Evolutionary conservation across 2,329 filamentous ascomycete genomes (phyloP), one percentile per base, ranked within the genome.

Genomic region (Talaromyces piceae): DNA sequence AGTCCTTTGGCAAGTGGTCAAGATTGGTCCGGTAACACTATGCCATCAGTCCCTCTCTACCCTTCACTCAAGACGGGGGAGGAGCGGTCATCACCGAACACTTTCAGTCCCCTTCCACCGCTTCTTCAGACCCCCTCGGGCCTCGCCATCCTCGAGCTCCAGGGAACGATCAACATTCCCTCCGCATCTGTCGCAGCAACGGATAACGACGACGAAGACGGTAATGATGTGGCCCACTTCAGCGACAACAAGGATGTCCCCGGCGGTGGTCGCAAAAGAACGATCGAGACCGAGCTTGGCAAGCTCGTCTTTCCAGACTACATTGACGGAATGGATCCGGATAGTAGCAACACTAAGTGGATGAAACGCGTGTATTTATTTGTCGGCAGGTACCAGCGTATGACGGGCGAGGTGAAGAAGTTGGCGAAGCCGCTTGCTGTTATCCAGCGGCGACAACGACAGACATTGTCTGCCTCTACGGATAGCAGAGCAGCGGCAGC

Each of bases 321-420:
- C 65, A 75, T 80, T 48, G 47, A 51, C 22, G 69, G 80, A 7
- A 72, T 78, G 25, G 70, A 67, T 44, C 50, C 65, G 0, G 74
- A 73, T 13, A 78, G 81, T 59, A n/a, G n/a, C n/a, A 47, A 43
- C 9, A 84, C 81, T 0, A 79, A 79, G 8, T 96, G 91, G 91
- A 95, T 91, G 87, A 94, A 90, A 70, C 79, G 82, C 30, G 89
- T 91, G 25, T 88, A 95, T 63, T 73, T 97, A 45, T 95, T 91
- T 64, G 80, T 97, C 4, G 93, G 91, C 5, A 81, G 85, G 63
- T 87, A 96, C 66, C 93, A 97, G 72, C 80, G 91, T 54, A 79
- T 97, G 64, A 87, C 83, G 1, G 93, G 93, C 3, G 90, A 97
- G 68, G 83, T 95, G 45, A 95, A 90, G 76, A 95, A 90, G 70